A percentile compares a stretch with the other conserved stretches of the same genome.
Conservation (phyloP, 169 alveolate species). For the Miamiensis avidus region DNA sequence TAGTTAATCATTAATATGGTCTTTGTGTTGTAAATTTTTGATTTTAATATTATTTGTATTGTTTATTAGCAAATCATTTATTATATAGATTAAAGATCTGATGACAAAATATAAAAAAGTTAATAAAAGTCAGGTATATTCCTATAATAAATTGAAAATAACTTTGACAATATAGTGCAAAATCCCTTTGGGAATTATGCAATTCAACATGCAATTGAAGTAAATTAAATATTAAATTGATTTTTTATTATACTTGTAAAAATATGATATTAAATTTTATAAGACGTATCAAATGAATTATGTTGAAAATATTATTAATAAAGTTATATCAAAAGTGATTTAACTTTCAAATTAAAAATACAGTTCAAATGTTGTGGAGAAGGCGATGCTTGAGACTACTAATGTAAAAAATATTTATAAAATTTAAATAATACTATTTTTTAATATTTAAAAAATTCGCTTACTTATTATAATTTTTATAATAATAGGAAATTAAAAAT, state of each 20-base stretch:
- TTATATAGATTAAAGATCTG: conserved; percentile 1
- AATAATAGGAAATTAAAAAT: neutral
- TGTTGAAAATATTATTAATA: neutral
- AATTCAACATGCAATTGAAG: conserved; percentile 30
- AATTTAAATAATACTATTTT: neutral
- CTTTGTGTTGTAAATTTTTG: conserved; percentile 20
- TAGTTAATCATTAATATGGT: conserved; percentile 32
- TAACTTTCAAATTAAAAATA: neutral
- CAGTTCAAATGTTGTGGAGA: neutral
- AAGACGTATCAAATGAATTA: neutral
- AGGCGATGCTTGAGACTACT: neutral
- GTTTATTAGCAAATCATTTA: too few species aligned
- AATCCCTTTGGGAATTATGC: conserved; percentile 40
- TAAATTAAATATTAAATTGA: neutral
- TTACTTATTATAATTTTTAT: too few species aligned
- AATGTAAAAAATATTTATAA: neutral
- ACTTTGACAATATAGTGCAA: conserved; percentile 19
- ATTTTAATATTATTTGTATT: too few species aligned
- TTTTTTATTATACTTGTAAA: too few species aligned
- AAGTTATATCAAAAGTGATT: neutral
- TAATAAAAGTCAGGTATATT: neutral
- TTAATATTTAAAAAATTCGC: too few species aligned
- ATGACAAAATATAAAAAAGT: conserved; percentile 21
- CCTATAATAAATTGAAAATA: conserved; percentile 5
- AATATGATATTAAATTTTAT: too few species aligned